phyloP scores from a whole-genome alignment of 1,284 basidiomycete genomes.

The Uromyces viciae-fabae region DNA sequence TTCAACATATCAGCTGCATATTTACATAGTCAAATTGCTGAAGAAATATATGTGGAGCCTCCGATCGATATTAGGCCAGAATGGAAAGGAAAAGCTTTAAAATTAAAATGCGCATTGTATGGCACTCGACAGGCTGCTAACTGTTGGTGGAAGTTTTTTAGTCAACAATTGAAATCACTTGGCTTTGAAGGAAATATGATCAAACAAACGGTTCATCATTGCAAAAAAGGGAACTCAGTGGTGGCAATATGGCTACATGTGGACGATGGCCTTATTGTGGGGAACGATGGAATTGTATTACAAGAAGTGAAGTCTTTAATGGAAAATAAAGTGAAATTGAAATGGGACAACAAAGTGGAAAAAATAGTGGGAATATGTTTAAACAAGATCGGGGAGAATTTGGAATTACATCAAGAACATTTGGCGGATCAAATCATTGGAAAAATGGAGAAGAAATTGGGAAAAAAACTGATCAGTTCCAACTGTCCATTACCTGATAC shows the following conservation, averaged over 20 bases:
- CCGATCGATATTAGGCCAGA: background rate
- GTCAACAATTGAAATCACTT: background rate
- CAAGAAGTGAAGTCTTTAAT: background rate
- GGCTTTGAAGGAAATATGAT: background rate
- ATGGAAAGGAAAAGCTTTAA: background rate
- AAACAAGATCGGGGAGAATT: background rate
- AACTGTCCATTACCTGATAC: background rate
- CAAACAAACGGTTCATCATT: background rate
- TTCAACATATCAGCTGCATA: constrained; percentile 5
- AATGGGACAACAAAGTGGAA: background rate
- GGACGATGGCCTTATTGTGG: background rate
- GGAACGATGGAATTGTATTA: background rate
- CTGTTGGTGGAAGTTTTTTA: background rate
- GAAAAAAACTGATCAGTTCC: background rate
- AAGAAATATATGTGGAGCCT: background rate
- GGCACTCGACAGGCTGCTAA: background rate
- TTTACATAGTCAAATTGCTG: background rate
- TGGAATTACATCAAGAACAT: background rate
- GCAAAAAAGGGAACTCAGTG: background rate
- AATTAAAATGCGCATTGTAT: background rate
- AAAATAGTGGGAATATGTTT: background rate
- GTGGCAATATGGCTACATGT: background rate
- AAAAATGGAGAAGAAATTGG: background rate
- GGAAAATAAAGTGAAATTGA: background rate
- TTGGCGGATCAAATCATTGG: background rate